A percentile compares a stretch with the other conserved stretches of the same genome.
phyloP scores from a whole-genome alignment of 1,284 basidiomycete genomes.

The Cutaneotrichosporon mucoides region DNA sequence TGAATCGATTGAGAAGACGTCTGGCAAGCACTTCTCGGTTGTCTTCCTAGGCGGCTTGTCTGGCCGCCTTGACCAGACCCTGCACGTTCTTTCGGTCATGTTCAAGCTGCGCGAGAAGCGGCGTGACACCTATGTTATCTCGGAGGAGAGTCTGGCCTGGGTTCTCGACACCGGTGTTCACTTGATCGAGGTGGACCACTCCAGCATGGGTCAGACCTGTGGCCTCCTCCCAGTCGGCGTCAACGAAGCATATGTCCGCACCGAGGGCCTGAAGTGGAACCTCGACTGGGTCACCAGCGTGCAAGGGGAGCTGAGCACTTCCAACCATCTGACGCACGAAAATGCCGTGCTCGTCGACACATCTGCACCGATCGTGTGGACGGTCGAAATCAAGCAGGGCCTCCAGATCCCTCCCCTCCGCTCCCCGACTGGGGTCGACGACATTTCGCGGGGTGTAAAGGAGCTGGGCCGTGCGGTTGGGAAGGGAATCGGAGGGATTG shows the following conservation, averaged over 20 bases:
- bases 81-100: constrained; percentile 81
- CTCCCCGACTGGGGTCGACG: constrained; percentile 19
- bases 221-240: constrained; percentile 88
- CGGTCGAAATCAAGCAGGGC: constrained; percentile 55
- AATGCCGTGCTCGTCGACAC: constrained; percentile 59
- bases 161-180: constrained; percentile 81
- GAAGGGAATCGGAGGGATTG: constrained; percentile 1
- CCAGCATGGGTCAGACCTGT: constrained; percentile 76
- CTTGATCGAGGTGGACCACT: constrained; percentile 66
- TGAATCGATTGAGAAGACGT: constrained; percentile 54
- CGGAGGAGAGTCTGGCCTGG: constrained; percentile 85
- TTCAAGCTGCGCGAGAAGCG: constrained; percentile 70
- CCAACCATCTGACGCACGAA: constrained; percentile 73
- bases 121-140: constrained; percentile 66
- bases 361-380: constrained; percentile 83
- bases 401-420: constrained; percentile 26
- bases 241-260: constrained; percentile 67
- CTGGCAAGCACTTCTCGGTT: constrained; percentile 57
- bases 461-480: constrained; percentile 12
- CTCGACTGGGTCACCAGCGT: constrained; percentile 69
- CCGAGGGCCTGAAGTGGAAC: constrained; percentile 85
- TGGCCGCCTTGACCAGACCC: constrained; percentile 89
- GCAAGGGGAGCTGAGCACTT: constrained; percentile 78
- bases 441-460: constrained; percentile 15
- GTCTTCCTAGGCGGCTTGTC: constrained; percentile 83